phyloP scores from a whole-genome alignment of 2,329 filamentous ascomycete genomes.

The Phialophora verrucosa region DNA sequence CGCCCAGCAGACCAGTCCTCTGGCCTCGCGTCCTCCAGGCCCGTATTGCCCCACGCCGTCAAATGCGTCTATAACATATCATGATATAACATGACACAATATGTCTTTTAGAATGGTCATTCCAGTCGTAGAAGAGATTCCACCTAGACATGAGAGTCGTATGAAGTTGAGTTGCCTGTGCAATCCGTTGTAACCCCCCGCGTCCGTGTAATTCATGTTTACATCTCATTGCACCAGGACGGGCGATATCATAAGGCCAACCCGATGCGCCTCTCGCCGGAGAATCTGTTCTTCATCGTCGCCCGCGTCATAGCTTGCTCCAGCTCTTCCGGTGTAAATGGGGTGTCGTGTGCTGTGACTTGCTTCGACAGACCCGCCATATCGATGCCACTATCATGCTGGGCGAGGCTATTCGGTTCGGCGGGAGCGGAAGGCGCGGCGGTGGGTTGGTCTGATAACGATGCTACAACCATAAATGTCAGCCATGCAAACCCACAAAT shows the following conservation, averaged over 20 bases:
- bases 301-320: conserved; percentile 38
- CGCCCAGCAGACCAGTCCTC: conserved; percentile 1
- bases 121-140: background rate
- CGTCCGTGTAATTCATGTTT: background rate
- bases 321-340: conserved; percentile 39
- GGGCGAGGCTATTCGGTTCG: conserved; percentile 29
- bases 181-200: background rate
- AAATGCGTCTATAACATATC: conserved; percentile 5
- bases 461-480: conserved; percentile 20
- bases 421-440: conserved; percentile 27
- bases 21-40: background rate
- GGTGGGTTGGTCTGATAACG: conserved; percentile 29
- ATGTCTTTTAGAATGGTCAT: conserved; percentile 9
- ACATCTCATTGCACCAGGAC: background rate
- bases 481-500: conserved; percentile 4
- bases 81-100: background rate
- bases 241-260: conserved; percentile 19
- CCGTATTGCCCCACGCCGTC: background rate
- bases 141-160: background rate
- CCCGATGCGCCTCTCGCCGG: conserved; percentile 14
- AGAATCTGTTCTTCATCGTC: conserved; percentile 27
- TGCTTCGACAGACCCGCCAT: conserved; percentile 29
- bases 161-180: background rate
- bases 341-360: conserved; percentile 32
- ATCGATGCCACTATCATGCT: conserved; percentile 28